Conservation (phyloP, 1,284 basidiomycete species). For the Leccinum fallax region DNA sequence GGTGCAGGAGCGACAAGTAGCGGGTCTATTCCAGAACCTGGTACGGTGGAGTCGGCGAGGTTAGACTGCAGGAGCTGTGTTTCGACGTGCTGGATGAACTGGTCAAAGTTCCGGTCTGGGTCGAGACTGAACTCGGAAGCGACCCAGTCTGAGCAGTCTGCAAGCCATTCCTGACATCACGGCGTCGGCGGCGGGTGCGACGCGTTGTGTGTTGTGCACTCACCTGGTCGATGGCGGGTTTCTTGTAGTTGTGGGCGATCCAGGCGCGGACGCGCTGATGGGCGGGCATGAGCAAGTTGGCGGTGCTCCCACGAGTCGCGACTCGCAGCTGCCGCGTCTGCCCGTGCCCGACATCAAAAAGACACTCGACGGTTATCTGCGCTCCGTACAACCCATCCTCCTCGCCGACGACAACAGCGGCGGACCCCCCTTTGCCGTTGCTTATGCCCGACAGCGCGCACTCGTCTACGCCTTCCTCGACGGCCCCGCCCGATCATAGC, state of each 20-base stretch:
- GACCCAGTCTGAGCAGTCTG: constrained; percentile 69
- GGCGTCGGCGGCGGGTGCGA: neutral
- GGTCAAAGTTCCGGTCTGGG: constrained; percentile 46
- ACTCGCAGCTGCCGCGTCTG: constrained; percentile 43
- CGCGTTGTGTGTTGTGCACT: constrained; percentile 7
- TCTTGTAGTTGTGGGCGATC: constrained; percentile 51
- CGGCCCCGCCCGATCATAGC: constrained; percentile 16
- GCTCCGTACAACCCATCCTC: constrained; percentile 34
- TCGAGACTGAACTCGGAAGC: constrained; percentile 48
- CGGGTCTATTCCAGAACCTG: constrained; percentile 65
- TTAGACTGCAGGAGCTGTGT: constrained; percentile 71
- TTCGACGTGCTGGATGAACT: constrained; percentile 55
- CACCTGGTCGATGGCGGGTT: constrained; percentile 58
- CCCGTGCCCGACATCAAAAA: constrained; percentile 73
- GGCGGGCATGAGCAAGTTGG: constrained; percentile 20
- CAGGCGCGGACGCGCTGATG: constrained; percentile 39
- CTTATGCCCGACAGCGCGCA: constrained; percentile 25
- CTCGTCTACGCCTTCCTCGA: constrained; percentile 29
- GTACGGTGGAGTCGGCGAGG: constrained; percentile 66
- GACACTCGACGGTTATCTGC: constrained; percentile 55
- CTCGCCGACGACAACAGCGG: constrained; percentile 71
- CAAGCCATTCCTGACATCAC: constrained; percentile 64
- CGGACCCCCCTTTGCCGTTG: constrained; percentile 51
- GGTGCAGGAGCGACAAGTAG: constrained; percentile 37
- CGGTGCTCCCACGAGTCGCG: neutral